Conservation (phyloP, 768 basidiomycete species). For the Podaxis rugospora region DNA sequence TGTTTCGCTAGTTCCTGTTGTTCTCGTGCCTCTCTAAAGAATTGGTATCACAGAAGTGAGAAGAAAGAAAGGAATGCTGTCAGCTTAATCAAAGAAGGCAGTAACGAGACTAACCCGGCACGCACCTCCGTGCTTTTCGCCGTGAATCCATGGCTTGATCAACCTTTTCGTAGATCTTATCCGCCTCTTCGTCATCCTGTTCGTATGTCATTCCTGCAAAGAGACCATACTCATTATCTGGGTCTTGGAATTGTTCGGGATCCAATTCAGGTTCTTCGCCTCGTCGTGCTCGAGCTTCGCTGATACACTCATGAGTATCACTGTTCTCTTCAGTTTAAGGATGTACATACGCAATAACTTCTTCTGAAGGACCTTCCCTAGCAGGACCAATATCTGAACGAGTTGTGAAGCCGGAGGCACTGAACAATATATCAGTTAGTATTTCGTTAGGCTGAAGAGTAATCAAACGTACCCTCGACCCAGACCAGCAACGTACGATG, state of each 20-base stretch:
- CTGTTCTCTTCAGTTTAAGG: background rate
- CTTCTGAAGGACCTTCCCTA: conserved; percentile 89
- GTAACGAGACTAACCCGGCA: conserved; percentile 37
- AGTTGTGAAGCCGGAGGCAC: conserved; percentile 96
- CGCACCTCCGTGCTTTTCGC: conserved; percentile 73
- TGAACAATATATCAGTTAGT: conserved; percentile 23
- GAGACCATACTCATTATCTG: conserved; percentile 94
- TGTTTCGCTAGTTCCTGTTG: conserved; percentile 65
- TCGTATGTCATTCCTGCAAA: conserved; percentile 97
- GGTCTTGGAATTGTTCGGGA: conserved; percentile 92
- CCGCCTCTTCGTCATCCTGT: conserved; percentile 96
- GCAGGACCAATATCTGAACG: conserved; percentile 99
- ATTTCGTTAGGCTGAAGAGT: background rate
- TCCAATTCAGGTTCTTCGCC: conserved; percentile 88
- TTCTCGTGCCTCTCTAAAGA: conserved; percentile 66
- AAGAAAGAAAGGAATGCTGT: conserved; percentile 16
- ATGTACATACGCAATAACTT: conserved; percentile 73
- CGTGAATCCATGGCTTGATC: conserved; percentile 89
- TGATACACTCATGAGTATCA: conserved; percentile 20
- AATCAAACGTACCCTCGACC: conserved; percentile 78
- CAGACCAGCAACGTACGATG: conserved; percentile 97
- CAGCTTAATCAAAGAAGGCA: conserved; percentile 22
- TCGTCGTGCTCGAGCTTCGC: conserved; percentile 80
- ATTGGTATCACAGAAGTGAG: conserved; percentile 3
- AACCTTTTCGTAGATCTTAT: conserved; percentile 90